Base-by-base conservation (phyloP, 768 basidiomycete genomes). In the Hemileccinum impolitum region DNA sequence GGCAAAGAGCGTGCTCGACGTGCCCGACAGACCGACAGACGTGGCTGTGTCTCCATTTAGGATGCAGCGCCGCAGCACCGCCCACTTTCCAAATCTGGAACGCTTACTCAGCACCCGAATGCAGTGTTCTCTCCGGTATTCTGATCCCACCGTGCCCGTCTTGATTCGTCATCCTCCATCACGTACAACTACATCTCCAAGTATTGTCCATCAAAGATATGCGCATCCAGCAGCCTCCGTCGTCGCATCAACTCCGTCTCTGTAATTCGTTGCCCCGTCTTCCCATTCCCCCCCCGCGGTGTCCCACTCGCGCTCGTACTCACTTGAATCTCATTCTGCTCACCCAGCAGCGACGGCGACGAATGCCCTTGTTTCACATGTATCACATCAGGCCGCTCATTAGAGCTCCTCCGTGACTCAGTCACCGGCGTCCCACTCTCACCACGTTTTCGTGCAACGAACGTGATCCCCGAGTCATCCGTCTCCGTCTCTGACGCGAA, bases 171-270 rank as follows among this genome's bases (percentile, higher is more conserved):
- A 44, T 21, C 14, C 13, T 17, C 4, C 31, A 7, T 41, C 43
- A n/a, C n/a, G 6, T 39, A 45, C 18, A n/a, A n/a, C n/a, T n/a
- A n/a, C n/a, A n/a, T n/a, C n/a, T n/a, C n/a, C n/a, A n/a, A n/a
- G n/a, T 23, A 41, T 37, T 44, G 54, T 37, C 56, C 56, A 15
- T 66, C 66, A 76, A 72, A 83, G 43, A 86, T 82, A 61, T 87
- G 85, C 44, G 84, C 76, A 56, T 88, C 86, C 45, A 94, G 72
- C 63, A 94, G 64, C 59, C 91, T 79, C 45, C 87, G 78, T 57
- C 92, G 76, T 58, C 84, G 71, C 76, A 94, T 85, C 64, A 92
- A 65, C 66, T 90, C 89, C 17, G 73, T 77, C 67, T 91, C 88
- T n/a, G 79, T 77, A 48, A 89, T 90, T 36, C 81, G 82, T 54